Evolutionary conservation across 768 basidiomycete species (phyloP).

Genomic region (Suillus decipiens): DNA sequence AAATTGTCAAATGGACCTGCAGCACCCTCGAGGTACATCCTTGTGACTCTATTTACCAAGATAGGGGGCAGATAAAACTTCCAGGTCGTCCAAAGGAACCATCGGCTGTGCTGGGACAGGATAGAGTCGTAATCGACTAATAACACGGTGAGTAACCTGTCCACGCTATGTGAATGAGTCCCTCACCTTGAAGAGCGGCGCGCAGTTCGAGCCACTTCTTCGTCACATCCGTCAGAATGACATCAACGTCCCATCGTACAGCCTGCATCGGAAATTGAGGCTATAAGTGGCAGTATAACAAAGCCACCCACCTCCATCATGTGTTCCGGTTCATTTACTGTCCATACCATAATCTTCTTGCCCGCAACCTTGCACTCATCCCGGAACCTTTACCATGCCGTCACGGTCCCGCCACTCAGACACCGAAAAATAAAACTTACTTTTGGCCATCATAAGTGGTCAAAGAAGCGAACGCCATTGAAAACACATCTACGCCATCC

Average conservation of each 20-base stretch:
- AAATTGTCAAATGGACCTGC: constrained; percentile 56
- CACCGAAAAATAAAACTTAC: constrained; percentile 37
- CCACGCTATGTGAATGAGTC: neutral
- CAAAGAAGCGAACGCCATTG: constrained; percentile 74
- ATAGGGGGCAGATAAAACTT: constrained; percentile 58
- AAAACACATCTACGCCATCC: constrained; percentile 84
- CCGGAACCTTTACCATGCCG: constrained; percentile 58
- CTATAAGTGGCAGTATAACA: neutral
- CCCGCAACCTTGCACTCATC: constrained; percentile 75
- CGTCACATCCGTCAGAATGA: constrained; percentile 78
- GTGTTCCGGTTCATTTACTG: constrained; percentile 85
- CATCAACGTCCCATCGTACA: constrained; percentile 77
- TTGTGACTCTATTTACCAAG: constrained; percentile 28
- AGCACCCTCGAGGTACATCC: constrained; percentile 45
- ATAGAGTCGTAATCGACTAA: constrained; percentile 70
- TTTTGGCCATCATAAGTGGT: constrained; percentile 71
- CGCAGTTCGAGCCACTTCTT: constrained; percentile 68
- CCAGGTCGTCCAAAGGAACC: constrained; percentile 74
- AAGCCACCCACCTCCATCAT: constrained; percentile 78
- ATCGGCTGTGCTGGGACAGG: constrained; percentile 59
- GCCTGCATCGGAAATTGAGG: constrained; percentile 45
- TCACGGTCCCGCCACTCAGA: constrained; percentile 11
- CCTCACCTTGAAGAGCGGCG: constrained; percentile 54
- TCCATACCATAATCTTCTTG: constrained; percentile 94
- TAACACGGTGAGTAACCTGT: constrained; percentile 3